Evolutionary conservation across 805 yeast species (phyloP).

Genomic region (Metschnikowia similis): DNA sequence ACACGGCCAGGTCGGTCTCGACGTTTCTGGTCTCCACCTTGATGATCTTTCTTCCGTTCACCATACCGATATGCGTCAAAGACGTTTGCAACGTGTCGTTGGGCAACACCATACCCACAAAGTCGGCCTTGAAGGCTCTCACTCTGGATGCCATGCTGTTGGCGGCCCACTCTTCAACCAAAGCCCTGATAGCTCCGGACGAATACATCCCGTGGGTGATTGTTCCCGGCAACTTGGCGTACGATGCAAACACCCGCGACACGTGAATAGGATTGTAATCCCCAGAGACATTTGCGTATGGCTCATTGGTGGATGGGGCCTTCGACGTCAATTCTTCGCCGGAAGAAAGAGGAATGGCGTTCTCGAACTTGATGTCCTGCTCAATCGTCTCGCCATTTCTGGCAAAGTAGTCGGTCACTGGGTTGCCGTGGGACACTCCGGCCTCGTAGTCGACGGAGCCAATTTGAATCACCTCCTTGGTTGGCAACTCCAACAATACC

Average conservation of each 20-base stretch:
- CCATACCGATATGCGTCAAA: slow-evolving; percentile 96
- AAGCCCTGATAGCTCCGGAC: slow-evolving; percentile 88
- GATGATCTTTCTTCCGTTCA: slow-evolving; percentile 96
- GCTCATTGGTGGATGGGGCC: slow-evolving; percentile 94
- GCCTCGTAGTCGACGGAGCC: slow-evolving; percentile 86
- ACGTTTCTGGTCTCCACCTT: slow-evolving; percentile 85
- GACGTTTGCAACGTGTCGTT: slow-evolving; percentile 83
- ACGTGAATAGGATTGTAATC: slow-evolving; percentile 99
- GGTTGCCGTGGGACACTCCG: slow-evolving; percentile 93
- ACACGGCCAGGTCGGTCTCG: slow-evolving; percentile 71
- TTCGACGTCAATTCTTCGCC: slow-evolving; percentile 60
- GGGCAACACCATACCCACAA: slow-evolving; percentile 97
- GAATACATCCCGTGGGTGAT: slow-evolving; percentile 99
- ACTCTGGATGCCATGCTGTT: slow-evolving; percentile 94
- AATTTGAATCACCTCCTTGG: slow-evolving; percentile 80
- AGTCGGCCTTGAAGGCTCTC: slow-evolving; percentile 84
- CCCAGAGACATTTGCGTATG: slow-evolving; percentile 95
- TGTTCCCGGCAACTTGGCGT: slow-evolving; percentile 93
- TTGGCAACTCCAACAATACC: slow-evolving; percentile 82
- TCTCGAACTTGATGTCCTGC: slow-evolving; percentile 88
- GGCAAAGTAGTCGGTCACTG: slow-evolving; percentile 87
- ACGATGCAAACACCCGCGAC: slow-evolving; percentile 87
- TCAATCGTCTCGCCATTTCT: slow-evolving; percentile 93
- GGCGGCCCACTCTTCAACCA: slow-evolving; percentile 98
- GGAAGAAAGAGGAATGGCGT: slow-evolving; percentile 78